Conservation (phyloP, 345 rosid species). For the Populus pruinosa region DNA sequence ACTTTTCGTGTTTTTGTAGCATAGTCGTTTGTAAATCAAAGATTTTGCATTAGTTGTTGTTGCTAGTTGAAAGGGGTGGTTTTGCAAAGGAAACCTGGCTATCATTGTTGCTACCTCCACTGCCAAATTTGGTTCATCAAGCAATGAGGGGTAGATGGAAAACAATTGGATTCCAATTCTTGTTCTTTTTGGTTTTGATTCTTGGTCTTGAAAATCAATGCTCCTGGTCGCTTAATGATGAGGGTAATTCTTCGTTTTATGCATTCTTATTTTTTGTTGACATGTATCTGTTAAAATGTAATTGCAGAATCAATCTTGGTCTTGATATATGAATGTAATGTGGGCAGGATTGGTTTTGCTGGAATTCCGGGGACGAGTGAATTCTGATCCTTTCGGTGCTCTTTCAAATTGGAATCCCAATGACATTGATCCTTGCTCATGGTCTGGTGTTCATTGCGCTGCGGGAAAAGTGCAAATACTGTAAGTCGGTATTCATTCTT, state of each 20-base stretch:
- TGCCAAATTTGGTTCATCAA: conserved; percentile 36
- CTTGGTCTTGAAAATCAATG: conserved; percentile 38
- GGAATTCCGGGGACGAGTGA: conserved; percentile 56
- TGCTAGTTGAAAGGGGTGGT: conserved; percentile 24
- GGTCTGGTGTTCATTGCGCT: conserved; percentile 75
- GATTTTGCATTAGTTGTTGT: conserved; percentile 9
- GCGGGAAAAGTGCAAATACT: conserved; percentile 63
- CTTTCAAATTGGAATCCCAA: conserved; percentile 62
- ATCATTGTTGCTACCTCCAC: conserved; percentile 45
- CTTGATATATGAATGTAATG: conserved; percentile 6
- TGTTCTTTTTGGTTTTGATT: conserved; percentile 47
- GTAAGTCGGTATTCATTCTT: conserved; percentile 46
- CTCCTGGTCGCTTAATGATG: conserved; percentile 50
- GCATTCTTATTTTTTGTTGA: background rate
- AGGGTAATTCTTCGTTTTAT: conserved; percentile 41
- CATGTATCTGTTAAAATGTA: background rate
- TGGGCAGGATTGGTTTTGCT: conserved; percentile 59
- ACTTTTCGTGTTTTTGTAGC: conserved; percentile 34
- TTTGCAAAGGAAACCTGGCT: conserved; percentile 56
- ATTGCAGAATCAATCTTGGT: background rate
- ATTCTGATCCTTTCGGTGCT: conserved; percentile 65
- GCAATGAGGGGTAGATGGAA: conserved; percentile 83
- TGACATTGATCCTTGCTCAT: conserved; percentile 53
- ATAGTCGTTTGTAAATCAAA: conserved; percentile 15
- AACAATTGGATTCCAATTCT: conserved; percentile 53